Percentiles rank a stretch among this genome's conserved stretches.
phyloP scores from a whole-genome alignment of 805 yeast genomes.

The Teunomyces aglyptinius region DNA sequence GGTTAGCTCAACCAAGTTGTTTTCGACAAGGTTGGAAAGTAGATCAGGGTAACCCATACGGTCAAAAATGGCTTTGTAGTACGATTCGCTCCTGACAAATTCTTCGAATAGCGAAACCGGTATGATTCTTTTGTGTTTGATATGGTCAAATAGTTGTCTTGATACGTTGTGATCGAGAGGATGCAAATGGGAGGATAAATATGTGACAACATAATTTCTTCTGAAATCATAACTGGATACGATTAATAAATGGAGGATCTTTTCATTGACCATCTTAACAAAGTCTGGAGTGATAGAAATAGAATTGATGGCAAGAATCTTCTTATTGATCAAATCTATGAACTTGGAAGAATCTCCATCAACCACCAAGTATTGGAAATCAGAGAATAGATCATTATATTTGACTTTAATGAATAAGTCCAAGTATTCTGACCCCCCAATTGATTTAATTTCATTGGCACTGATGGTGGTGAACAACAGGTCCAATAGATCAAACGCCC shows the following conservation, averaged over 20 bases:
- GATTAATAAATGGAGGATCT: constrained; percentile 30
- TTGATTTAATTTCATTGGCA: not conserved
- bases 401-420: constrained; percentile 20
- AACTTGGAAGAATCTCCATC: constrained; percentile 12
- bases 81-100: constrained; percentile 6
- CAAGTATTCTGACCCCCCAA: not conserved
- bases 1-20: constrained; percentile 30
- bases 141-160: constrained; percentile 8
- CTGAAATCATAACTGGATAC: constrained; percentile 35
- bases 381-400: constrained; percentile 32
- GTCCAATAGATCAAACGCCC: not conserved
- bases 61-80: not conserved
- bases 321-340: constrained; percentile 27
- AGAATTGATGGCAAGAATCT: constrained; percentile 22
- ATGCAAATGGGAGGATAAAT: constrained; percentile 9
- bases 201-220: constrained; percentile 22
- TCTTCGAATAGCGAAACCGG: constrained; percentile 13
- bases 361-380: constrained; percentile 26
- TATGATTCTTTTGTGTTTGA: constrained; percentile 13
- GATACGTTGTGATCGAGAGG: not conserved
- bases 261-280: constrained; percentile 16
- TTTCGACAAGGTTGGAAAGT: constrained; percentile 25
- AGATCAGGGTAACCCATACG: not conserved
- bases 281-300: constrained; percentile 9
- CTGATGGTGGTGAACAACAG: not conserved